Percentiles rank a stretch among this genome's conserved stretches.
These are phyloP conservation scores for Debaryomyces tyrocola DNA, from an alignment of 805 yeast species.

Conservation along the genomic window DNA sequence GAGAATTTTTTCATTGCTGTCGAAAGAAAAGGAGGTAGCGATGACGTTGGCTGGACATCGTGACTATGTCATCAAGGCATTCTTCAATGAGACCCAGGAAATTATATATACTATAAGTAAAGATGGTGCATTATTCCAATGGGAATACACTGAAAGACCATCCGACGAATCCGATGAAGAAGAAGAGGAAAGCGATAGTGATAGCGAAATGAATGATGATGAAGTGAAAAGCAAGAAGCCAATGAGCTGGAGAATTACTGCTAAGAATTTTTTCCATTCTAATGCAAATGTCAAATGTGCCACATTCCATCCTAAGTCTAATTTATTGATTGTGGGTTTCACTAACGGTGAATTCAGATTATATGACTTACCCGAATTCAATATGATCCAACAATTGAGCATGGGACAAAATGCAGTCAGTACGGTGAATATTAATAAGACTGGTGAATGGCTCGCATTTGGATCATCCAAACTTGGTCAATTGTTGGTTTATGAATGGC, in stretches of 20 bases:
- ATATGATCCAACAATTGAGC: slow-evolving; percentile 77
- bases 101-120: slow-evolving; percentile 86
- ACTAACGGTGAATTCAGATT: slow-evolving; percentile 86
- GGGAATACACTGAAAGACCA: slow-evolving; percentile 77
- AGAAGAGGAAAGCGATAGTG: slow-evolving; percentile 30
- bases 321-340: slow-evolving; percentile 84
- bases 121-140: slow-evolving; percentile 90
- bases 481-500: slow-evolving; percentile 96
- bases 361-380: slow-evolving; percentile 82
- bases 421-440: slow-evolving; percentile 70
- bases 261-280: slow-evolving; percentile 72
- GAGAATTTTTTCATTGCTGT: slow-evolving; percentile 72
- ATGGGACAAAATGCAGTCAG: slow-evolving; percentile 92
- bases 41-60: slow-evolving; percentile 90
- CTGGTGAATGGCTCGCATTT: slow-evolving; percentile 97
- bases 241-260: slow-evolving; percentile 79
- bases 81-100: slow-evolving; percentile 86
- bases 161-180: slow-evolving; percentile 47
- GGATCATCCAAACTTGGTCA: slow-evolving; percentile 94
- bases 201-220: slow-evolving; percentile 5
- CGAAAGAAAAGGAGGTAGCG: slow-evolving; percentile 69
- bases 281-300: slow-evolving; percentile 76
- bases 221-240: slow-evolving; percentile 34
- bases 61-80: slow-evolving; percentile 84
- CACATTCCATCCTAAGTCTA: slow-evolving; percentile 73